Evolutionary conservation across 805 yeast species (phyloP), one percentile per base, ranked within the genome.

Genomic region (Metschnikowia colocasiae): DNA sequence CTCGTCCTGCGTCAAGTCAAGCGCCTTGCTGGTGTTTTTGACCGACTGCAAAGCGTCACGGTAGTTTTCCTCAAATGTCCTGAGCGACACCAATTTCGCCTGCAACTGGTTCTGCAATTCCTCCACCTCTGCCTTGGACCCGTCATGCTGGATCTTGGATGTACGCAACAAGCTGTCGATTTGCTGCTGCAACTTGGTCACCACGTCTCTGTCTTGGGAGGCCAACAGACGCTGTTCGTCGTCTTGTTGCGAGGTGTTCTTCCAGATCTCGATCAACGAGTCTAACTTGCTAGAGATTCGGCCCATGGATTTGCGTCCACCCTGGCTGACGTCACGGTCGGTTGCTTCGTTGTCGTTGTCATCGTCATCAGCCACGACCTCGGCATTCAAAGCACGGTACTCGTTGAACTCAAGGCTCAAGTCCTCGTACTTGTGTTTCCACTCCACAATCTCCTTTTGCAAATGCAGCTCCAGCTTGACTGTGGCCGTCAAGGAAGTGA

Each of bases 1-100:
- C 63, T 90, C 96, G 39, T 76, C 79, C 57, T 89, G 89, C 7
- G 92, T 83, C 53, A 83, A 59, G 40, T 80, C 80, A 46, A 90
- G 74, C 0, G 96, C 96, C 52, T 77, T 79, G 47, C 85, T 83
- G 12, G 92, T 82, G 61, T 83, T 87, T 55, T 80, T 80, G 27
- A 87, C 83, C 20, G 88, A 81, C 52, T 80, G 81, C 46, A 87
- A 65, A 0, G 94, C 85, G 57, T 83, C 81, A 52, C 79, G 79
- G 67, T 87, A 88, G 59, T 85, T 83, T 6, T 70, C 77, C 63
- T 88, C 92, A 43, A 77, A 65, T 26, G 69, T 49, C 47, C 62
- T 65, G 47, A 74, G 58, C 22, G 63, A 56, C 5, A 51, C 44
- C 43, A 62, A 46, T 46, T 62, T 73, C n/a, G 56, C 57, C 18